phyloP scores from a whole-genome alignment of 768 basidiomycete genomes.

The Podaxis carcinomalis region DNA sequence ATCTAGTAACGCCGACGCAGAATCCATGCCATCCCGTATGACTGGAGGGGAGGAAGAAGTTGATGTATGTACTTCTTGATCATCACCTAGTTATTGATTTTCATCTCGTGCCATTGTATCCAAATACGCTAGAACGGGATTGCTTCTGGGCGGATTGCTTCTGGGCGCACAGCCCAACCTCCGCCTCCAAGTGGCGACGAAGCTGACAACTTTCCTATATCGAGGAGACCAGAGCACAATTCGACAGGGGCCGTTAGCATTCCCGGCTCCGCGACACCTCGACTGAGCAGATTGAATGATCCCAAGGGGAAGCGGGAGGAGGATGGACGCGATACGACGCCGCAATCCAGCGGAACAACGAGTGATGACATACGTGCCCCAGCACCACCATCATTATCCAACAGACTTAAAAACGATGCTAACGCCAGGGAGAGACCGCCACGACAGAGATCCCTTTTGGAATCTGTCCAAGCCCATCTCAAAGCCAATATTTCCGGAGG shows the following conservation, averaged over 20 bases:
- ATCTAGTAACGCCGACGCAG: background rate
- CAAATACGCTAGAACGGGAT: background rate
- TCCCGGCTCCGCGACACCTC: background rate
- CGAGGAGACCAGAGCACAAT: background rate
- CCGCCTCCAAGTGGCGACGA: background rate
- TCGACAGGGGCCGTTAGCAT: background rate
- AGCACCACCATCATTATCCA: background rate
- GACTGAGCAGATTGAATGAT: background rate
- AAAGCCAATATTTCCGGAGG: background rate
- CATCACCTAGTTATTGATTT: background rate
- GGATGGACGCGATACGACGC: background rate
- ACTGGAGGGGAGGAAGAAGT: background rate
- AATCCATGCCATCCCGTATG: background rate
- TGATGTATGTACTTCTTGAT: background rate
- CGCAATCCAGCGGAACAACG: background rate
- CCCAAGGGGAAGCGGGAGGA: background rate
- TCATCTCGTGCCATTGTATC: background rate
- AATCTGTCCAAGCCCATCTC: conserved; percentile 3
- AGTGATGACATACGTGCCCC: background rate
- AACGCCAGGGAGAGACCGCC: background rate
- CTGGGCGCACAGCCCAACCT: background rate
- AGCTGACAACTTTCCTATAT: background rate
- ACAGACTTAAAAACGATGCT: background rate
- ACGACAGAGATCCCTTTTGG: background rate
- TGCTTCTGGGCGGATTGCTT: background rate